Base-by-base conservation (phyloP, 805 yeast genomes). In the Yamadazyma takamatsuzukensis region DNA sequence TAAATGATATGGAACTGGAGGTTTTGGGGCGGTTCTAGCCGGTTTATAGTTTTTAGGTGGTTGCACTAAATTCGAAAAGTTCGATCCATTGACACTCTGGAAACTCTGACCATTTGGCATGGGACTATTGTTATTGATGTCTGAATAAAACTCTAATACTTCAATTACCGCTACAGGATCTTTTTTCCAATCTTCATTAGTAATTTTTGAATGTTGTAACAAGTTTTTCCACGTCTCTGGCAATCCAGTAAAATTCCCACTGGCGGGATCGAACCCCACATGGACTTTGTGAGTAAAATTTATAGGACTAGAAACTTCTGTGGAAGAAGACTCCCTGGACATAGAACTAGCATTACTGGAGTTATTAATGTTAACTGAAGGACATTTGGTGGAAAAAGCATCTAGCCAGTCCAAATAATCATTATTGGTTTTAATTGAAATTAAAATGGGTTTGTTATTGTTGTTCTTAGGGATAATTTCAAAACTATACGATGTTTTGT, bases 261-360 rank as follows among this genome's bases (percentile, higher is more conserved):
- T 73, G 18, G 83, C 80, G 4, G 93, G 90, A 54, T 84, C 94
- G 49, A 81, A 83, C 1, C 89, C 89, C 16, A 84, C 90, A 54
- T 84, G 93, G 12, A 89, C 96, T 51, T 81, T 84, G 55, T 94
- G 98, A 8, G 95, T 87, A 57, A 90, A 90, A 56, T 90, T 89
- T 12, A 90, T 85, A 6, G 99, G 99, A 24, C 80, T 80, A 3
- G 97, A 88, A 8, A 93, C 96, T 6, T 63, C 68, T 3, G 70
- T 61, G 37, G 18, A 29, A 51, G 64, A 46, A 15, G 59, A 64
- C 29, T 34, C 40, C 7, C 13, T 19, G 26, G n/a, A 13, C 17
- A 19, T 12, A 15, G 30, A 6, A 17, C 25, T 25, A 16, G 21
- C 14, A 11, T 30, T 28, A 12, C 27, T 6, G 7, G 35, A 24